Base-by-base conservation (phyloP, 306 rosid genomes). In the Chamaecrista fasciculata region DNA sequence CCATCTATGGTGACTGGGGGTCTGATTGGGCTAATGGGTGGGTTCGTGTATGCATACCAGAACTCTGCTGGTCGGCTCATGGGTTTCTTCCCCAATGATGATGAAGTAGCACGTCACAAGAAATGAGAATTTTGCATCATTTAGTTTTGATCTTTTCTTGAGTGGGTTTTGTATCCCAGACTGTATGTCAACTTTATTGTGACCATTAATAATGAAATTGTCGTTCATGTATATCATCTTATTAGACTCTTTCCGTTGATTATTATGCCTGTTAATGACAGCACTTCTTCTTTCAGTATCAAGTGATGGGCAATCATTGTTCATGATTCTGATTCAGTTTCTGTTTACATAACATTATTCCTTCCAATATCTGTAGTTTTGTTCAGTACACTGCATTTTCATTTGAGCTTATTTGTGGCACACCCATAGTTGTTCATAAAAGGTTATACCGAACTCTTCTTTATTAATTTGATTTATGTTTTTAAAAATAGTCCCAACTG, bases 1-100 rank as follows among this genome's bases (percentile, higher is more conserved):
- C n/a, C n/a, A n/a, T n/a, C n/a, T n/a, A n/a, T n/a, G n/a, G n/a
- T n/a, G n/a, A n/a, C n/a, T n/a, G n/a, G n/a, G n/a, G n/a, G n/a
- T n/a, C n/a, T n/a, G n/a, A n/a, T n/a, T n/a, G n/a, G n/a, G n/a
- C n/a, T n/a, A n/a, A n/a, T n/a, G n/a, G n/a, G n/a, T n/a, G n/a
- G n/a, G n/a, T n/a, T n/a, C n/a, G n/a, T n/a, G n/a, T n/a, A n/a
- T n/a, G n/a, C n/a, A 43, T 28, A 19, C 75, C 96, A 89, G 82
- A 92, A 92, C 72, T 92, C 98, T 4, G 95, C 91, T 0, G 98
- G 96, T 19, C 70, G 98, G 63, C 61, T 92, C 62, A 92, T 89
- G 98, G 98, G 96, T 8, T 92, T 92, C 77, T 92, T 89, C 77
- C 98, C 98, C 77, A 92, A 92, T 64, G 89, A 87, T 5, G 80